Evolutionary conservation across 2,329 filamentous ascomycete genomes (phyloP).

Genomic region (Cryphonectria parasitica): DNA sequence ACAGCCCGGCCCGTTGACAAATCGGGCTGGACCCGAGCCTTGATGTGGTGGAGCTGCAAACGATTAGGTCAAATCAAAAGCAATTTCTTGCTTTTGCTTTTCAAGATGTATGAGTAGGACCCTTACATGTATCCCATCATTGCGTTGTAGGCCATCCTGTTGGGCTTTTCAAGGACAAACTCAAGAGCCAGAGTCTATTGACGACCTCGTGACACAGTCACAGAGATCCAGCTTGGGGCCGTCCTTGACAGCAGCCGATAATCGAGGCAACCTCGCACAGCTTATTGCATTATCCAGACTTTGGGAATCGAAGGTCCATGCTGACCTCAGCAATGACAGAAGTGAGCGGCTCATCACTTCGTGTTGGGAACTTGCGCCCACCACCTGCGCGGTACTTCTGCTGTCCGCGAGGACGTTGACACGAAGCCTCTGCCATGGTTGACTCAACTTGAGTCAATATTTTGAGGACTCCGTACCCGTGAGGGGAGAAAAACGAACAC

Average conservation of each 20-base stretch:
- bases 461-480: neutral
- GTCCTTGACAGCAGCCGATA: neutral
- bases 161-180: neutral
- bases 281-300: slow-evolving; percentile 4
- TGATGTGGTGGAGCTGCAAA: slow-evolving; percentile 20
- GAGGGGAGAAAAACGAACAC: neutral
- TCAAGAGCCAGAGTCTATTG: neutral
- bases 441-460: neutral
- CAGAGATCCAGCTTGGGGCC: slow-evolving; percentile 19
- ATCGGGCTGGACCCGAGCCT: slow-evolving; percentile 1
- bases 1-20: slow-evolving; percentile 1
- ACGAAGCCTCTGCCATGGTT: slow-evolving; percentile 1
- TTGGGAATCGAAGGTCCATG: neutral
- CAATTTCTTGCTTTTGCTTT: neutral
- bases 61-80: neutral
- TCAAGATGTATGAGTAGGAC: slow-evolving; percentile 3
- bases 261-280: slow-evolving; percentile 17
- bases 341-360: neutral
- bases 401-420: neutral
- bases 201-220: slow-evolving; percentile 18
- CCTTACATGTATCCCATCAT: neutral
- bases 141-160: neutral
- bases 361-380: slow-evolving; percentile 6
- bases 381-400: slow-evolving; percentile 17
- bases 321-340: neutral